These are phyloP conservation scores for Termitomyces sp. DNA, from an alignment of 768 basidiomycete species.

Conservation along the genomic window DNA sequence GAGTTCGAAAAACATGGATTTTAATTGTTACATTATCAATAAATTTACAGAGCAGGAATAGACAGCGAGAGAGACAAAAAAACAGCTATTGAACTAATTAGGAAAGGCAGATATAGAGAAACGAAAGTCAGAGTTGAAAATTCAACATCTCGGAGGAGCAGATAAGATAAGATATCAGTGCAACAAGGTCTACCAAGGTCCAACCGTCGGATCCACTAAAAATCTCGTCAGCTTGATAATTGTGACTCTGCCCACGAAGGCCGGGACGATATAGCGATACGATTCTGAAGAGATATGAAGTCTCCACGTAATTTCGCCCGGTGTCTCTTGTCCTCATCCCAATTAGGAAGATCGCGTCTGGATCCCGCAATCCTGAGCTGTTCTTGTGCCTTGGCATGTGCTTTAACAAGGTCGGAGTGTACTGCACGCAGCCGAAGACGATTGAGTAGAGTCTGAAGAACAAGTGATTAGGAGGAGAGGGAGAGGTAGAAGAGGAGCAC, in stretches of 20 bases:
- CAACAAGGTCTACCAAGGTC: too few relatives aligned
- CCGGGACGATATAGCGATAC: constrained; percentile 6
- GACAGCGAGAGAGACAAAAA: too few relatives aligned
- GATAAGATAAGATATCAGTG: not conserved
- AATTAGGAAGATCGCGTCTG: constrained; percentile 27
- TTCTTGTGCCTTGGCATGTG: constrained; percentile 29
- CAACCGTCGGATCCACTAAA: not conserved
- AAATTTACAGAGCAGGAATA: not conserved
- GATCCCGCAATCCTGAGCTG: constrained; percentile 23
- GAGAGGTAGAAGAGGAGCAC: not conserved
- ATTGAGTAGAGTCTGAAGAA: constrained; percentile 24
- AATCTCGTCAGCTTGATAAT: not conserved
- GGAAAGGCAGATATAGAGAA: not conserved
- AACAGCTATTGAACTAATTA: not conserved
- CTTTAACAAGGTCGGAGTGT: constrained; percentile 29
- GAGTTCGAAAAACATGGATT: not conserved
- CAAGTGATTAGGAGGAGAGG: not conserved
- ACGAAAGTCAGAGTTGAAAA: not conserved
- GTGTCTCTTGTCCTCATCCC: constrained; percentile 33
- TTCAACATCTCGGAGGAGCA: not conserved
- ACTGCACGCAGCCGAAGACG: constrained; percentile 33
- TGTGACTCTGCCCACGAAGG: constrained; percentile 9
- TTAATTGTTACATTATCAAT: not conserved
- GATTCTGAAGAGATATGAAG: constrained; percentile 21
- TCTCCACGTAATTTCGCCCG: constrained; percentile 32